A percentile compares a stretch with the other conserved stretches of the same genome.
These are phyloP conservation scores for Boletus sensibilis DNA, from an alignment of 768 basidiomycete species.

Conservation along the genomic window DNA sequence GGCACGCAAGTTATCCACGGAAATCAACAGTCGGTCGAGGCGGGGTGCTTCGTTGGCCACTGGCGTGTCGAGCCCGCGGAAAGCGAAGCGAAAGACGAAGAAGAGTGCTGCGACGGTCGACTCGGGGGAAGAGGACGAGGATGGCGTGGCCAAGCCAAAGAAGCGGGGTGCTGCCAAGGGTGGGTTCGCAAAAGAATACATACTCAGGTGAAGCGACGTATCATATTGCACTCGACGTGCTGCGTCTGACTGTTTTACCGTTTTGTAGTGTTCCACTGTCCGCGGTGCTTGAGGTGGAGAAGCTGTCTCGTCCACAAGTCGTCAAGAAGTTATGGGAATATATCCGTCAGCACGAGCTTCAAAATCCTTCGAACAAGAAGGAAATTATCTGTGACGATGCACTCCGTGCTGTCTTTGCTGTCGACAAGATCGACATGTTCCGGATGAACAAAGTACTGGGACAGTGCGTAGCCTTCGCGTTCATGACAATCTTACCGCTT, in stretches of 20 bases:
- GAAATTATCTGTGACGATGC: constrained; percentile 82
- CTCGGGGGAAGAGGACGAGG: constrained; percentile 52
- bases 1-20: constrained; percentile 67
- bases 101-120: constrained; percentile 52
- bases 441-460: constrained; percentile 91
- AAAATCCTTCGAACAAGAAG: constrained; percentile 80
- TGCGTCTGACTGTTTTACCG: constrained; percentile 1
- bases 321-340: constrained; percentile 91
- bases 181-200: constrained; percentile 77
- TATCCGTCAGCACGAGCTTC: constrained; percentile 76
- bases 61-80: constrained; percentile 42
- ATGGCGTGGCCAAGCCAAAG: constrained; percentile 47
- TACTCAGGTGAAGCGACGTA: constrained; percentile 52
- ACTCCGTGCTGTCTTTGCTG: constrained; percentile 72
- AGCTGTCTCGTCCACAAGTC: constrained; percentile 82
- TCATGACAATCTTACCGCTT: background rate
- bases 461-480: constrained; percentile 45
- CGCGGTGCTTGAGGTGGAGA: constrained; percentile 61
- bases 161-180: constrained; percentile 57
- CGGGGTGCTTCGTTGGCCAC: constrained; percentile 41
- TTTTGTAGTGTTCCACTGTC: constrained; percentile 65
- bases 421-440: constrained; percentile 89
- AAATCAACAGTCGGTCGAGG: constrained; percentile 63
- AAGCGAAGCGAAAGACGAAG: constrained; percentile 42
- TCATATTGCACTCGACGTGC: background rate